Evolutionary conservation across 2,329 filamentous ascomycete species (phyloP).

Genomic region (Colletotrichum sansevieriae): DNA sequence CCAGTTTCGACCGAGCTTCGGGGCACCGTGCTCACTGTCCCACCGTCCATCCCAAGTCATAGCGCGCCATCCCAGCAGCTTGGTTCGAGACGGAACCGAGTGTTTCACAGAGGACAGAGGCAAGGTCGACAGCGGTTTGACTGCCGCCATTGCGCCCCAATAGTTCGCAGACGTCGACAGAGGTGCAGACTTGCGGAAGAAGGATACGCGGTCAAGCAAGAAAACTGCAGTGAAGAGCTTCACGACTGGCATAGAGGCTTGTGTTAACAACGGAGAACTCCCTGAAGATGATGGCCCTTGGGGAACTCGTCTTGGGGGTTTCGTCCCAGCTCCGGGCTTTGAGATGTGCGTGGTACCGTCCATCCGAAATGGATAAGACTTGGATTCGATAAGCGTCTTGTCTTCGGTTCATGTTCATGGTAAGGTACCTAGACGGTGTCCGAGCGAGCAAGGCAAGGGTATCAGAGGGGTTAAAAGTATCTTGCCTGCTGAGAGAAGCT

Average conservation of each 20-base stretch:
- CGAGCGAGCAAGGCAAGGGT: background rate
- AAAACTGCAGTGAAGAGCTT: too few species aligned
- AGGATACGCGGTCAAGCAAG: too few species aligned
- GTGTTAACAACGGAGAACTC: too few species aligned
- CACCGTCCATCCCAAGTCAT: conserved; percentile 18
- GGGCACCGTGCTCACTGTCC: conserved; percentile 10
- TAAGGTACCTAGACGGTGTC: too few species aligned
- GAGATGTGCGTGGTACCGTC: background rate
- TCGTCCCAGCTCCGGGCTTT: background rate
- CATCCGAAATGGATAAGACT: background rate
- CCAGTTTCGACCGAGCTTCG: conserved; percentile 28
- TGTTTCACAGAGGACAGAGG: background rate
- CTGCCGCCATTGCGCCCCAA: background rate
- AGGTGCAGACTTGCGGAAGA: too few species aligned
- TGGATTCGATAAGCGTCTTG: background rate
- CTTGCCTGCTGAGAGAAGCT: background rate
- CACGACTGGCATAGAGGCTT: too few species aligned
- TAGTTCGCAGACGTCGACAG: conserved; percentile 1
- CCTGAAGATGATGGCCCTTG: background rate
- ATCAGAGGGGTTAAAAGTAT: background rate
- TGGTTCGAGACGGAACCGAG: conserved; percentile 33
- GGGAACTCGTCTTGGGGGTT: background rate
- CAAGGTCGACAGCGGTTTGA: background rate
- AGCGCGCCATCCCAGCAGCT: conserved; percentile 32
- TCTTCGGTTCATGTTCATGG: background rate